phyloP scores from a whole-genome alignment of 768 basidiomycete species.

The Collybia sp. region DNA sequence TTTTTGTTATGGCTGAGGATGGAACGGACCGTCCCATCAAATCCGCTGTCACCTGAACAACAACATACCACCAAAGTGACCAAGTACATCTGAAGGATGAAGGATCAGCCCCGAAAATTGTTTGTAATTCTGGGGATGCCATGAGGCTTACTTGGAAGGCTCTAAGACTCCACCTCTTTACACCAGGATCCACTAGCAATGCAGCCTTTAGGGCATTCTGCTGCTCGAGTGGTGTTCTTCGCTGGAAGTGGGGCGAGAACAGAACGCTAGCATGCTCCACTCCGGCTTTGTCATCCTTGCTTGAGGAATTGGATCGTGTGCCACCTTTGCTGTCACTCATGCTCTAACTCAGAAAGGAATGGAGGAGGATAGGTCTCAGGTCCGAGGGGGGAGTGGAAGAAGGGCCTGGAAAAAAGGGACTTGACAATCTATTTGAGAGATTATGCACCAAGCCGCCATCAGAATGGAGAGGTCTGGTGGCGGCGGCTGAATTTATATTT shows the following conservation, averaged over 20 bases:
- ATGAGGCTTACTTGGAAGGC: conserved; percentile 28
- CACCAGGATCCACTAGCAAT: conserved; percentile 37
- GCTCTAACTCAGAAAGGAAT: neutral
- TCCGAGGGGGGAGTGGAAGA: neutral
- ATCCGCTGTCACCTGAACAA: conserved; percentile 48
- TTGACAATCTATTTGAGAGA: neutral
- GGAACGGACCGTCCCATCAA: conserved; percentile 43
- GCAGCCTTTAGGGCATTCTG: conserved; percentile 34
- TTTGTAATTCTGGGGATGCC: too few relatives aligned
- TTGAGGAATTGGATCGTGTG: conserved; percentile 12
- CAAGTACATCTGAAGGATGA: conserved; percentile 32
- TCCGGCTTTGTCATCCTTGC: conserved; percentile 17
- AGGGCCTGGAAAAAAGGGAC: neutral
- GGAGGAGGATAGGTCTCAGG: too few relatives aligned
- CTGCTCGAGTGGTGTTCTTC: conserved; percentile 32
- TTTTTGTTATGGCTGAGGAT: neutral
- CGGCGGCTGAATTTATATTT: too few relatives aligned
- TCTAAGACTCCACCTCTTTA: conserved; percentile 25
- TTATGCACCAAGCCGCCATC: too few relatives aligned
- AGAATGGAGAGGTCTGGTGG: too few relatives aligned
- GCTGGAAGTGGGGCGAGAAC: conserved; percentile 4
- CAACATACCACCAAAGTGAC: conserved; percentile 42
- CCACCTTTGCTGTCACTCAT: conserved; percentile 8
- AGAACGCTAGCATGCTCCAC: conserved; percentile 9
- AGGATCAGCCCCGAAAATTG: too few relatives aligned